These are phyloP conservation scores for Clavariopsis aquatica DNA, from an alignment of 495 filamentous ascomycete species.

Conservation along the genomic window DNA sequence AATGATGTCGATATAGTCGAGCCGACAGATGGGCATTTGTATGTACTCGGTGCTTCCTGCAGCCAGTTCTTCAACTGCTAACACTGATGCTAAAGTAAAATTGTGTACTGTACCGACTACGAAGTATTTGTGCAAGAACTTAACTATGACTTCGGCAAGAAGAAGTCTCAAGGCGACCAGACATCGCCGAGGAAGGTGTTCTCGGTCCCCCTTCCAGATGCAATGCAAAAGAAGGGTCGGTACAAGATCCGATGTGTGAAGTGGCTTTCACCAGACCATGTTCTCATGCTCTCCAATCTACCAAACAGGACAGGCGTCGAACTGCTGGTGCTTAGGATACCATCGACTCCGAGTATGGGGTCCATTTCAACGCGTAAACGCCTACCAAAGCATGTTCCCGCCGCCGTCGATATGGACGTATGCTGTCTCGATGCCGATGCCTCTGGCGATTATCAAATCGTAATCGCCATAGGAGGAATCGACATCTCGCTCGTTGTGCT, in stretches of 20 bases:
- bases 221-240: conserved; percentile 40
- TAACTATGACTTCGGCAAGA: conserved; percentile 51
- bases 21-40: conserved; percentile 57
- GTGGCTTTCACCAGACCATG: conserved; percentile 63
- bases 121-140: conserved; percentile 65
- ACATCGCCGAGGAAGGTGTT: conserved; percentile 62
- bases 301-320: conserved; percentile 63
- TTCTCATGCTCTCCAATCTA: conserved; percentile 47
- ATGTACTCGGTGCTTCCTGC: background rate
- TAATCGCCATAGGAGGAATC: conserved; percentile 79
- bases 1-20: conserved; percentile 78
- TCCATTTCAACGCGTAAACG: conserved; percentile 54
- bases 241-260: conserved; percentile 52
- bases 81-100: conserved; percentile 39
- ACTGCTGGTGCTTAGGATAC: conserved; percentile 45
- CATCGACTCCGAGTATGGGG: conserved; percentile 36
- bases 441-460: conserved; percentile 65
- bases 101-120: conserved; percentile 78
- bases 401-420: conserved; percentile 73
- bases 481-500: conserved; percentile 75
- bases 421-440: conserved; percentile 57
- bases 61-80: background rate
- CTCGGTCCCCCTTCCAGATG: conserved; percentile 58
- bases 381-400: conserved; percentile 59
- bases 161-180: conserved; percentile 49